Evolutionary conservation across 345 rosid genomes (phyloP), one percentile per base, ranked within the genome.

Genomic region (Eucalyptus curtisii): DNA sequence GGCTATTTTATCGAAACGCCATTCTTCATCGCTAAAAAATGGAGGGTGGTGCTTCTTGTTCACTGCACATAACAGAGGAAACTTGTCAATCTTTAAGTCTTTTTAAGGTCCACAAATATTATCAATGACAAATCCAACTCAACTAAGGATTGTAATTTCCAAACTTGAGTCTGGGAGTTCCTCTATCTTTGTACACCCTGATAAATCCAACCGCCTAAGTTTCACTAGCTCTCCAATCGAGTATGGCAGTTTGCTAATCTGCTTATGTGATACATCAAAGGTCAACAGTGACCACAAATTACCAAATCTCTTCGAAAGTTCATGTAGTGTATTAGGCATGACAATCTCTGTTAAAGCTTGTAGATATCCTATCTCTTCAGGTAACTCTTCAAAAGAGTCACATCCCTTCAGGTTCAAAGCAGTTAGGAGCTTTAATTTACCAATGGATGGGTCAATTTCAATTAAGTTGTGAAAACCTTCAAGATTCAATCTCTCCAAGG

Each of bases 101-200:
- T 48, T 48, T 4, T 48, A 48, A 48, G 49, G 49, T 48, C 49
- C 14, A 48, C 14, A 48, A 48, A 11, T 48, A 48, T 48, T 48
- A 48, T 48, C 49, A 48, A 12, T 48, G 14, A 48, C 5, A 48
- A 48, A 48, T 47, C 37, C 71, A 64, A n/a, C 71, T 64, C 37
- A 8, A 64, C 3, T 13, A 64, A 64, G 3, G 71, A 64, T 64
- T 64, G 9, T 13, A 64, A 64, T 30, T 13, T 14, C 71, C 37
- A 2, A 30, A 61, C 3, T 3, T 42, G 9, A 61, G 30, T 61
- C 33, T 13, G 33, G 71, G 30, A 30, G 17, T 2, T 61, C 14
- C 33, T 13, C 5, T 61, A 61, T 61, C 9, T 6, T 7, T 0
- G 2, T 2, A 15, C 79, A 53, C 2, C 10, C 5, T 0, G 1